Conservation (phyloP, 768 basidiomycete genomes). For the Leucocoprinus leucothites region DNA sequence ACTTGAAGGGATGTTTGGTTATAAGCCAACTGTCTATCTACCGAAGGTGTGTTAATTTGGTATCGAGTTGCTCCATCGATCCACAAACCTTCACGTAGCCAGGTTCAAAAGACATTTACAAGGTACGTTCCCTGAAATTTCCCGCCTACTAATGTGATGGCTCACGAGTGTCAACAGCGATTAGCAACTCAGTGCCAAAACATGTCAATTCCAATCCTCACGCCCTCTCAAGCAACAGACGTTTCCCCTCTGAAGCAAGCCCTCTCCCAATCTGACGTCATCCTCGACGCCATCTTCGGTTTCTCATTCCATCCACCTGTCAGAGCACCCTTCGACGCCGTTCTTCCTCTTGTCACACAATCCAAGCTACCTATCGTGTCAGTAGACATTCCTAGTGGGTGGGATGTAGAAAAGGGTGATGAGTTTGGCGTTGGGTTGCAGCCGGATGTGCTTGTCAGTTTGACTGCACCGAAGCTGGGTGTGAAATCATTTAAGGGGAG, state of each 20-base stretch:
- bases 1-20: slow-evolving; percentile 82
- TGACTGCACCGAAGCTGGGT: slow-evolving; percentile 94
- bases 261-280: slow-evolving; percentile 65
- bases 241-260: slow-evolving; percentile 43
- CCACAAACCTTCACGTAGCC: slow-evolving; percentile 54
- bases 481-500: slow-evolving; percentile 71
- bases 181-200: slow-evolving; percentile 86
- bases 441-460: slow-evolving; percentile 80
- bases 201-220: slow-evolving; percentile 76
- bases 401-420: slow-evolving; percentile 87
- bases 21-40: slow-evolving; percentile 85
- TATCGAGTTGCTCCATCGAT: too few relatives aligned
- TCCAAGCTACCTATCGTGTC: slow-evolving; percentile 82
- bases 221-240: slow-evolving; percentile 37
- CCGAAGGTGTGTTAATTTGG: slow-evolving; percentile 83
- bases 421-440: slow-evolving; percentile 52
- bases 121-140: slow-evolving; percentile 37
- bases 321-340: slow-evolving; percentile 81
- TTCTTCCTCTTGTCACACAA: slow-evolving; percentile 60
- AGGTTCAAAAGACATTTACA: slow-evolving; percentile 90
- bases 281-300: slow-evolving; percentile 96
- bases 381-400: slow-evolving; percentile 95
- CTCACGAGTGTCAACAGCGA: slow-evolving; percentile 41
- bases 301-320: slow-evolving; percentile 95
- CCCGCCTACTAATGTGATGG: not conserved